Evolutionary conservation across 2,329 filamentous ascomycete genomes (phyloP), one percentile per base, ranked within the genome.

Genomic region (Ilyonectria sp.): DNA sequence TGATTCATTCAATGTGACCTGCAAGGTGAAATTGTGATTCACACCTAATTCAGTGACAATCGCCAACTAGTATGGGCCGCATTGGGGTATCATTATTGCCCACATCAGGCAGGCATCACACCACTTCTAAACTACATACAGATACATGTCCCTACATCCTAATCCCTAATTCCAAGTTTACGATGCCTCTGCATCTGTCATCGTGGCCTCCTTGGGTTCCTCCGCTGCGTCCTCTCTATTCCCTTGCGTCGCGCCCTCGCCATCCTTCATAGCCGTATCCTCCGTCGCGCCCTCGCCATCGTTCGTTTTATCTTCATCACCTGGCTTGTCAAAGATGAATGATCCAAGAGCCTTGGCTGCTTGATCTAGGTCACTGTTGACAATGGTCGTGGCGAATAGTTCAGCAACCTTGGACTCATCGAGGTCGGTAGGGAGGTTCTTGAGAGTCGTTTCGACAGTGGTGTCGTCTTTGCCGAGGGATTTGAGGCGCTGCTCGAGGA

Each of bases 401-500:
- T 76, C 75, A 4, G 70, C 70, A 6, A 68, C 50, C 29, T 74
- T 77, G 17, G 63, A 64, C 11, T 73, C 74, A n/a, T 80, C 76
- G 6, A 77, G 56, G 29, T 76, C 75, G 8, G 69, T 52, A 11
- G 71, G 44, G 2, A 73, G 57, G 29, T 61, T 73, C 54, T 73
- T 71, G 9, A 79, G 44, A 33, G 74, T 69, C 21, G 67, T 61
- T 50, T 77, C 71, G n/a, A 77, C 68, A 23, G 44, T 44, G 8
- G 64, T 69, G 7, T 73, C 72, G 58, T 73, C 73, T 26, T 69
- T 75, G 23, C 74, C 76, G 2, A 72, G 71, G n/a, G 70, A 63
- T 49, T 75, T 70, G 43, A 81, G 78, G 19, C 78, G 78, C 19
- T 72, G 65, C 26, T 74, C 73, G 19, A 79, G 64, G n/a, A 58